Evolutionary conservation across 805 yeast genomes (phyloP).

Genomic region (Priceomyces melissophilus): DNA sequence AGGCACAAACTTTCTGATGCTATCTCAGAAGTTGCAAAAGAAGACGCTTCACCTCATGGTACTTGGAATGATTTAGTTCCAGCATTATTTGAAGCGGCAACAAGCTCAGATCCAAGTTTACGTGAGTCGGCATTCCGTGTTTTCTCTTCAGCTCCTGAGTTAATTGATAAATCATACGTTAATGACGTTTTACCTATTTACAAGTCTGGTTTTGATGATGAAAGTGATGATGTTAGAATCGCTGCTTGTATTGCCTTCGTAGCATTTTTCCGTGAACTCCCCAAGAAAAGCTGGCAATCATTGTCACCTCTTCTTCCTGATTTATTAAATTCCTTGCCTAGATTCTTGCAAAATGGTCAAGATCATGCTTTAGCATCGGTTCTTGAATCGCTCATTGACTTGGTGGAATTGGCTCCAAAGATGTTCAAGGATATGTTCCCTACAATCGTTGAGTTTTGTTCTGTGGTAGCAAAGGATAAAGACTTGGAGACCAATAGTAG

Average conservation of each 20-base stretch:
- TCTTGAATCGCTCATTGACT: slow-evolving; percentile 83
- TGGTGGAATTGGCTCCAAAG: slow-evolving; percentile 91
- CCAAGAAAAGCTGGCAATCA: slow-evolving; percentile 72
- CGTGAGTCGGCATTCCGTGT: slow-evolving; percentile 92
- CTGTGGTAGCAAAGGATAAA: slow-evolving; percentile 76
- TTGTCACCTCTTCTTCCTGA: slow-evolving; percentile 80
- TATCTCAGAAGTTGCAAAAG: slow-evolving; percentile 84
- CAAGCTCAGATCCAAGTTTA: slow-evolving; percentile 54
- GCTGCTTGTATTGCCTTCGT: slow-evolving; percentile 92
- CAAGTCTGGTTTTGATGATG: slow-evolving; percentile 76
- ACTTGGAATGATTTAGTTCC: slow-evolving; percentile 80
- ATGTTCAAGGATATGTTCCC: slow-evolving; percentile 89
- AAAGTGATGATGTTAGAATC: slow-evolving; percentile 78
- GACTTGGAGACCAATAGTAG: slow-evolving; percentile 79
- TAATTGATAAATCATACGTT: slow-evolving; percentile 60
- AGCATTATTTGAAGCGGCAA: slow-evolving; percentile 65
- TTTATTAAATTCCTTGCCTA: slow-evolving; percentile 81
- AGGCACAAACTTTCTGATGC: slow-evolving; percentile 94
- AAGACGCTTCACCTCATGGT: slow-evolving; percentile 49
- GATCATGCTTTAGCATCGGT: slow-evolving; percentile 81
- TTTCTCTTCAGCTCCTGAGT: slow-evolving; percentile 76
- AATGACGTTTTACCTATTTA: slow-evolving; percentile 63
- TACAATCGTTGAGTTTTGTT: slow-evolving; percentile 79
- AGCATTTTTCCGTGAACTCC: slow-evolving; percentile 78
- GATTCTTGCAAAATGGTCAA: slow-evolving; percentile 73